Base-by-base conservation (phyloP, 331 rosid species). In the Cydonia oblonga region DNA sequence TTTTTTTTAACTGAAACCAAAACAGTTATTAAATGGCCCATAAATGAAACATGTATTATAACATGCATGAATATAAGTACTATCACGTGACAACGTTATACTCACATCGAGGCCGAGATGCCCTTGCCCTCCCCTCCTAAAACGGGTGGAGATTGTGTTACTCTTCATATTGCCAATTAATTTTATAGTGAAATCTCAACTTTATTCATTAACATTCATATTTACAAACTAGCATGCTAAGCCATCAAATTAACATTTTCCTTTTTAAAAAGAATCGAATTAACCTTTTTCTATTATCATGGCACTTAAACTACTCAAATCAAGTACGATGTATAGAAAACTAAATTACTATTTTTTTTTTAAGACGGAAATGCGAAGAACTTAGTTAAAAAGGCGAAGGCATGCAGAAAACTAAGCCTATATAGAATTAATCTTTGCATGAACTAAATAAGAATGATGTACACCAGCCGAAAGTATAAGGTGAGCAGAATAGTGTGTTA, bases 381-480 rank as follows among this genome's bases (percentile, higher is more conserved):
- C 58, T 18, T 75, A 23, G 30, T 26, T 26, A 15, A 33, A 56
- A 66, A 59, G 35, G 32, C 3, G 6, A 40, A 19, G 29, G 26
- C 26, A 38, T 62, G 40, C 56, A 25, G 75, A 46, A 16, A 38
- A 44, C 59, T 71, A 59, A 18, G 28, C 53, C 4, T 25, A 40
- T 25, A 23, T 33, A 23, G 23, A 58, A 33, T 35, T 57, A 24
- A 62, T 9, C 14, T 57, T 23, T 71, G 54, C 25, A 23, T 6
- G 65, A 56, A 53, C 66, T 61, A 49, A 61, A 38, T 28, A 64
- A 63, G 20, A 38, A 35, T 6, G 32, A 38, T 5, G 9, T n/a
- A 26, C 11, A 28, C 52, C 40, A 64, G 77, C 79, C 69, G 79
- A 74, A 74, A 79, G 83, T 76, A 62, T 20, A 68, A 69, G 51